A percentile compares a stretch with the other conserved stretches of the same genome.
These are phyloP conservation scores for Apophysomyces trapeziformis DNA, from an alignment of 371 early-diverging fungal species.

Conservation along the genomic window DNA sequence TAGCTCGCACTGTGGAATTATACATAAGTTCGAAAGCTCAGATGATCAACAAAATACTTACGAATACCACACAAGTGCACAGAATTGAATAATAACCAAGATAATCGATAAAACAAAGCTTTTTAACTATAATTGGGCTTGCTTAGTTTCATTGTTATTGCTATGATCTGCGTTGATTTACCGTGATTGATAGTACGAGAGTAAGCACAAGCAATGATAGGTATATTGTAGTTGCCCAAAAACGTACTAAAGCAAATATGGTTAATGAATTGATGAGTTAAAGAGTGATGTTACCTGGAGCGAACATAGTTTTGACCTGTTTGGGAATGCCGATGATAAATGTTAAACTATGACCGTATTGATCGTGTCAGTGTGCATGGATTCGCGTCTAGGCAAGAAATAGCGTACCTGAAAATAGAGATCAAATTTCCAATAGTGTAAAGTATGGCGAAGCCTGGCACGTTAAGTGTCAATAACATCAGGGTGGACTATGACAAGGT, in stretches of 20 bases:
- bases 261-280: background rate
- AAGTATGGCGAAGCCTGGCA: slow-evolving; percentile 83
- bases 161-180: slow-evolving; percentile 19
- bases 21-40: background rate
- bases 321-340: slow-evolving; percentile 87
- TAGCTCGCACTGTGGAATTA: slow-evolving; percentile 46
- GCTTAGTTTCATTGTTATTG: background rate
- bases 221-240: slow-evolving; percentile 49
- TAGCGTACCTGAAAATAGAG: slow-evolving; percentile 73
- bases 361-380: too few relatives aligned
- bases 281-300: slow-evolving; percentile 56
- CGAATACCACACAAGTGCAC: slow-evolving; percentile 88
- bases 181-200: slow-evolving; percentile 33
- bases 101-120: slow-evolving; percentile 70
- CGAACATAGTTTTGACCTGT: slow-evolving; percentile 87
- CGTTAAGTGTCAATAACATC: slow-evolving; percentile 57
- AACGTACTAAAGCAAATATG: slow-evolving; percentile 28
- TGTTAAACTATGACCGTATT: slow-evolving; percentile 61
- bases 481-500: slow-evolving; percentile 61
- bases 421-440: slow-evolving; percentile 92
- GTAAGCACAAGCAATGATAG: slow-evolving; percentile 36
- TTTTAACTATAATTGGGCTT: slow-evolving; percentile 32
- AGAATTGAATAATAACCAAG: slow-evolving; percentile 79
- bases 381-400: background rate
- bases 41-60: slow-evolving; percentile 36